Evolutionary conservation across 1,139 yeast genomes (phyloP), one percentile per base, ranked within the genome.

Genomic region (Scheffersomyces insectosa): DNA sequence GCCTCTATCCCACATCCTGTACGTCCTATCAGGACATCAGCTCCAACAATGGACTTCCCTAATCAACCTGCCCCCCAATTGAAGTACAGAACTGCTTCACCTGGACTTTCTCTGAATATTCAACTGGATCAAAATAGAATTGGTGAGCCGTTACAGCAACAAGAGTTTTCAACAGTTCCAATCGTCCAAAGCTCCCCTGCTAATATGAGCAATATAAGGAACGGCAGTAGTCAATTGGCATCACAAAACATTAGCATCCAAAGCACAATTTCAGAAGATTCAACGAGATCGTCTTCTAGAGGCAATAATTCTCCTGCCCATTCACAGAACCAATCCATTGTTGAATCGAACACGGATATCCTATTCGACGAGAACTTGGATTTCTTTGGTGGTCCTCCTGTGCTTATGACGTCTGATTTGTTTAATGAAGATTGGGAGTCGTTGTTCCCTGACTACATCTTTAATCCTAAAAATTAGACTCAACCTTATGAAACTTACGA

Each of bases 381-480:
- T 36, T 72, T 73, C 52, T 68, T 75, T 49, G 80, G 80, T 11
- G 80, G 81, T 3, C 81, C 80, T 1, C 80, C 80, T 3, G 75
- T 76, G 14, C 68, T 75, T 43, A 75, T 76, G 80, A 75, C 80
- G 0, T 73, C 79, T 1, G 80, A 75, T 48, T 65, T 75, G 52
- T 71, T 73, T 50, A 70, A 71, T 46, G 78, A 73, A 48, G 79
- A 75, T 50, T 76, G 80, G 81, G 80, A 72, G 42, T 63, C 75
- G 0, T 62, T 76, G 42, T 75, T 76, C 47, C 78, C 79, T 0
- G 77, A 72, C 46, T 70, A 70, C 45, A 51, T 53, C 46, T 56
- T 54, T 37, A 51, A 50, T 32, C 43, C 48, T 3, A 46, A 51
- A 20, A 47, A 50, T 32, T 38, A 43, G 38, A 20, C 25, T 13